These are phyloP conservation scores for Hirsutella thompsonii DNA, from an alignment of 2,329 filamentous ascomycete genomes.

Conservation along the genomic window DNA sequence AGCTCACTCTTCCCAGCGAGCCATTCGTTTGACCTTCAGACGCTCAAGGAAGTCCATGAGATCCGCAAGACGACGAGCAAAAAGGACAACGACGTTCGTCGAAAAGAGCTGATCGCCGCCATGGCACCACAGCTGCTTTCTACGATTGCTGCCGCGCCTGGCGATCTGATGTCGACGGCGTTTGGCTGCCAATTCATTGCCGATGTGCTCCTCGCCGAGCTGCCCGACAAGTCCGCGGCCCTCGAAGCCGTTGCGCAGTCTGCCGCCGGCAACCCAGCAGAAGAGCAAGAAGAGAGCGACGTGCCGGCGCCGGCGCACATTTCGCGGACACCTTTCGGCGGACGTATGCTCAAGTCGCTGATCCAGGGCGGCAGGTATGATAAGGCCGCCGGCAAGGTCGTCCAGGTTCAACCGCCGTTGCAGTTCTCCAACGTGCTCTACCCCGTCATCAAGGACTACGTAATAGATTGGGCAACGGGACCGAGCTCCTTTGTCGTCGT, in stretches of 20 bases:
- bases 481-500: conserved; percentile 79
- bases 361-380: conserved; percentile 86
- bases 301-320: conserved; percentile 36
- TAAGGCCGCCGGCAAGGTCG: conserved; percentile 54
- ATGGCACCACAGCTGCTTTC: conserved; percentile 65
- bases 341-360: conserved; percentile 80
- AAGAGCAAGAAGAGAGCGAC: conserved; percentile 26
- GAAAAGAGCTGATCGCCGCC: conserved; percentile 61
- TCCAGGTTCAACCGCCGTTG: conserved; percentile 61
- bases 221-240: conserved; percentile 64
- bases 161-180: conserved; percentile 56
- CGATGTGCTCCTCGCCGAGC: conserved; percentile 65
- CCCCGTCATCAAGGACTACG: conserved; percentile 59
- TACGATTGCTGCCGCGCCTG: conserved; percentile 55
- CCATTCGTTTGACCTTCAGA: conserved; percentile 52
- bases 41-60: conserved; percentile 65
- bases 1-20: conserved; percentile 47
- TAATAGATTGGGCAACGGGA: conserved; percentile 76
- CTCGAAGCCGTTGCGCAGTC: conserved; percentile 56
- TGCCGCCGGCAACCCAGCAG: conserved; percentile 42
- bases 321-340: conserved; percentile 48
- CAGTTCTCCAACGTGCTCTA: conserved; percentile 77
- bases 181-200: conserved; percentile 81
- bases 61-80: conserved; percentile 80
- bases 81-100: conserved; percentile 69